phyloP scores from a whole-genome alignment of 257 asterid genomes.

The Mentha longifolia region DNA sequence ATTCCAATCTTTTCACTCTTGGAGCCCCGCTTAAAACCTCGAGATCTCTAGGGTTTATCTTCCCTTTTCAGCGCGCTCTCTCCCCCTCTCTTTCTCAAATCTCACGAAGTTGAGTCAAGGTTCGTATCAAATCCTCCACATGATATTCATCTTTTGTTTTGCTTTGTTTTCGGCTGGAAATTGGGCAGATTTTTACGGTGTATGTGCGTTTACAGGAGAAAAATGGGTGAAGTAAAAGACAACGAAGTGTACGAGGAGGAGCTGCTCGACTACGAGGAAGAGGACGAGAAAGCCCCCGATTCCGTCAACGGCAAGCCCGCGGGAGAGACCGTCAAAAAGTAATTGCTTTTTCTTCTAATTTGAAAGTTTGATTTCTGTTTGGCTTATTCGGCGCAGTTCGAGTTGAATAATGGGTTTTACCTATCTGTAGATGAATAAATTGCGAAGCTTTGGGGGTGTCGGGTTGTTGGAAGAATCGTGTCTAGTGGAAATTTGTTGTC shows the following conservation, averaged over 20 bases:
- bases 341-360: conserved; percentile 15
- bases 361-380: conserved; percentile 11
- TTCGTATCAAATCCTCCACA: conserved; percentile 6
- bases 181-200: conserved; percentile 19
- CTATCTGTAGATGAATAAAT: conserved; percentile 10
- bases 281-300: conserved; percentile 79
- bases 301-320: conserved; percentile 48
- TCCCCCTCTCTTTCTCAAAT: conserved; percentile 1
- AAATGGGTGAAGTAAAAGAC: conserved; percentile 57
- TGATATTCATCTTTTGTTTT: neutral
- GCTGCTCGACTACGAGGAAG: conserved; percentile 96
- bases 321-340: conserved; percentile 45
- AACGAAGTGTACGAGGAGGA: conserved; percentile 90
- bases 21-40: conserved; percentile 37
- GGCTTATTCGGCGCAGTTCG: neutral
- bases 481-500: neutral
- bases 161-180: conserved; percentile 12
- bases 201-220: conserved; percentile 31
- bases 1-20: neutral
- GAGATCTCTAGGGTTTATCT: conserved; percentile 42
- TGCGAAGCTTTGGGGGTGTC: neutral
- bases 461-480: neutral
- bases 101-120: conserved; percentile 35
- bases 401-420: neutral
- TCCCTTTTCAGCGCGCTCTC: conserved; percentile 24